phyloP scores from a whole-genome alignment of 352 stramenopile species.

The Hyaloperonospora arabidopsidis region DNA sequence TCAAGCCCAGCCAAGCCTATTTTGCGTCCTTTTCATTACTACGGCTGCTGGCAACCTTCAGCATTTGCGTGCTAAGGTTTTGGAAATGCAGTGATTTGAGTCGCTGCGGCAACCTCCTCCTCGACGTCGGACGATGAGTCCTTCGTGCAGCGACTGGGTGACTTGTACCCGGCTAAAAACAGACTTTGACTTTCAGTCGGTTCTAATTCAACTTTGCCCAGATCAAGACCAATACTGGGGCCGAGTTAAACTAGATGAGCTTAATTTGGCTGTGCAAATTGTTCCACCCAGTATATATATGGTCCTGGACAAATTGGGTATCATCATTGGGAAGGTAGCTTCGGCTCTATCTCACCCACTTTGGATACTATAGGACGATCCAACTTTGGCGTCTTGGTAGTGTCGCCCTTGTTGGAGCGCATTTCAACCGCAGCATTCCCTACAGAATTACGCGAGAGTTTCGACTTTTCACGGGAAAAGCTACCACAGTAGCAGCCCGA shows the following conservation, averaged over 20 bases:
- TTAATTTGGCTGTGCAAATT: neutral
- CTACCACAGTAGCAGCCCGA: neutral
- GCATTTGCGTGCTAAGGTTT: neutral
- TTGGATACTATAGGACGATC: neutral
- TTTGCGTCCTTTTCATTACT: neutral
- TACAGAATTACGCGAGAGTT: neutral
- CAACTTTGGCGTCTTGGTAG: neutral
- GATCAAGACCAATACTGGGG: neutral
- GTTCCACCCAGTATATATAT: neutral
- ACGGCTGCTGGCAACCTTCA: neutral
- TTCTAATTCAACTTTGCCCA: neutral
- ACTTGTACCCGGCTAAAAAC: neutral
- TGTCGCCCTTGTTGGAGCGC: conserved; percentile 1
- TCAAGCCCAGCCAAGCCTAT: neutral
- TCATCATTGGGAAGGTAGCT: neutral
- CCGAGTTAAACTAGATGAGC: neutral
- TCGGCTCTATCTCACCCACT: neutral
- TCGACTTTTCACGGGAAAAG: neutral
- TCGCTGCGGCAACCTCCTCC: neutral
- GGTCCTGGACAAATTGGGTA: neutral
- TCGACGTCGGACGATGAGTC: neutral
- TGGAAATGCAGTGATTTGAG: neutral
- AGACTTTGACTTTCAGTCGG: neutral
- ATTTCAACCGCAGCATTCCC: neutral
- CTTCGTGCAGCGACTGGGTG: neutral